phyloP scores from a whole-genome alignment of 805 yeast genomes.

The Maudiozyma serrabonitensis region DNA sequence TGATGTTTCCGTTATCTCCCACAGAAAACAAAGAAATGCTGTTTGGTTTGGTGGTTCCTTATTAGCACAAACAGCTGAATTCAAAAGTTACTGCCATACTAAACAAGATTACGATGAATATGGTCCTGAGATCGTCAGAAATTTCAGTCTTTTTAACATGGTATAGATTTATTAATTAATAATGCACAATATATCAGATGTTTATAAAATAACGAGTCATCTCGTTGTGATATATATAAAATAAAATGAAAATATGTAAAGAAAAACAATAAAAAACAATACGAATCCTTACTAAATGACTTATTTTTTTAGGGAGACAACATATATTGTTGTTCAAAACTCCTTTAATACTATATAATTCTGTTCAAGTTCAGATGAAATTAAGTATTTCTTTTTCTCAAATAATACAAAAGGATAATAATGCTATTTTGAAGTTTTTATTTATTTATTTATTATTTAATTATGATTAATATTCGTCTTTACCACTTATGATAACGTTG shows the following conservation, averaged over 20 bases:
- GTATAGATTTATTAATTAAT: conserved; percentile 37
- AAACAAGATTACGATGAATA: conserved; percentile 95
- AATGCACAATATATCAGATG: neutral
- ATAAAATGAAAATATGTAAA: neutral
- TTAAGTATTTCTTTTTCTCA: neutral
- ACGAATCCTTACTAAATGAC: no score
- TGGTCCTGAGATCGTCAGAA: conserved; percentile 96
- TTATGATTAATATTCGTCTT: conserved; percentile 47
- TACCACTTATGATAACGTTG: conserved; percentile 87
- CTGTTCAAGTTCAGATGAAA: no score
- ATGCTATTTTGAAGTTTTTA: neutral
- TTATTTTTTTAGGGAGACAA: no score
- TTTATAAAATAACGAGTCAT: neutral
- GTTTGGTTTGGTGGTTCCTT: conserved; percentile 99
- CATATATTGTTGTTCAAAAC: no score
- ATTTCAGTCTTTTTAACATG: conserved; percentile 88
- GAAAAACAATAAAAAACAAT: neutral
- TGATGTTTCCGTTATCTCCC: conserved; percentile 92
- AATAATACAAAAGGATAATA: neutral
- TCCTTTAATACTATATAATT: no score
- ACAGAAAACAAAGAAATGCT: conserved; percentile 95
- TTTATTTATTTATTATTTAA: neutral
- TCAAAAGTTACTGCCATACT: conserved; percentile 92
- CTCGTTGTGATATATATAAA: neutral
- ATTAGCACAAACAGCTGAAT: conserved; percentile 94